phyloP scores from a whole-genome alignment of 441 rosid genomes.

The Aleurites moluccanus region DNA sequence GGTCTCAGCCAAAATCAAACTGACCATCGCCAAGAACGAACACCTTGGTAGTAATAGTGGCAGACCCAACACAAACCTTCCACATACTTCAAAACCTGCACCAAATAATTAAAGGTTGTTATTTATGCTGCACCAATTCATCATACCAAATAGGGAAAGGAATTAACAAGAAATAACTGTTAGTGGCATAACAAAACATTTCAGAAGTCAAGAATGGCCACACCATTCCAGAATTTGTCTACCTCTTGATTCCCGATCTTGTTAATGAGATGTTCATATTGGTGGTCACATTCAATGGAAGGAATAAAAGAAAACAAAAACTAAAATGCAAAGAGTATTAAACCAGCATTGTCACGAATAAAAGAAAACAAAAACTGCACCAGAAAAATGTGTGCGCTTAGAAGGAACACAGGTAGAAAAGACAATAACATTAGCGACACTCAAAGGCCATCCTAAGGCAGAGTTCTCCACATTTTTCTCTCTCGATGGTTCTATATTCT shows the following conservation, averaged over 20 bases:
- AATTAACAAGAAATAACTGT: not conserved
- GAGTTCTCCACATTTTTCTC: not conserved
- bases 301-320: not conserved
- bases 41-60: conserved; percentile 95
- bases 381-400: not conserved
- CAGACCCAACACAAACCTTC: conserved; percentile 99
- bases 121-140: not conserved
- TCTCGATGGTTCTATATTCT: not conserved
- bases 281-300: not conserved
- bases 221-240: not conserved
- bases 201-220: not conserved
- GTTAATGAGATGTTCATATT: not conserved
- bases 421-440: not conserved
- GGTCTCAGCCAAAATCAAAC: conserved; percentile 29
- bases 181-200: not conserved
- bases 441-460: not conserved
- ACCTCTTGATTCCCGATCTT: not conserved
- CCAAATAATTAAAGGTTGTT: conserved; percentile 16
- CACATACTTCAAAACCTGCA: conserved; percentile 83
- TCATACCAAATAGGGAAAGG: not conserved
- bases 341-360: not conserved
- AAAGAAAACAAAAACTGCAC: not conserved
- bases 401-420: not conserved
- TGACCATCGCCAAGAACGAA: conserved; percentile 97
- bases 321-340: not conserved